Percentiles rank a stretch among this genome's conserved stretches.
Conservation (phyloP, 176 grass and related monocot genomes). For the Juncus effusus region DNA sequence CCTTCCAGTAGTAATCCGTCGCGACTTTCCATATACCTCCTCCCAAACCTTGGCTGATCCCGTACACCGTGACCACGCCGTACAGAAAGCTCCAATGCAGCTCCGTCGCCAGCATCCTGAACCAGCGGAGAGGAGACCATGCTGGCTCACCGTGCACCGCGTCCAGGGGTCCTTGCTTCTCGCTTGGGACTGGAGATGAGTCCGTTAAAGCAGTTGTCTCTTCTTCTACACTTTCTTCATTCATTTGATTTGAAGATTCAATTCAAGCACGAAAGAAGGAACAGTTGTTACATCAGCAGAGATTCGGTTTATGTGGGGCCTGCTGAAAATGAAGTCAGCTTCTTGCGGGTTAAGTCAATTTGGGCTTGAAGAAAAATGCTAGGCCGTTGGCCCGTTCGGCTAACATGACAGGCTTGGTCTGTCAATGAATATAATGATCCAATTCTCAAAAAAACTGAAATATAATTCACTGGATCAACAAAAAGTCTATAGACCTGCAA, state of each 20-base stretch:
- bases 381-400: too few relatives aligned
- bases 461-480: too few relatives aligned
- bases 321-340: too few relatives aligned
- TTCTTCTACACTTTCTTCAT: conserved; percentile 13
- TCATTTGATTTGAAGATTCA: conserved; percentile 11
- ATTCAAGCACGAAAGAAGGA: too few relatives aligned
- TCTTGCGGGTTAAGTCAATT: too few relatives aligned
- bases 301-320: too few relatives aligned
- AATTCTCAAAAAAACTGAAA: too few relatives aligned
- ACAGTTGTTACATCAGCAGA: too few relatives aligned
- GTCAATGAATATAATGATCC: too few relatives aligned
- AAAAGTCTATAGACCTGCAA: too few relatives aligned
- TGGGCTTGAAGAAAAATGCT: too few relatives aligned
- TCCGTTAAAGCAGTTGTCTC: conserved; percentile 1
- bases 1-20: conserved; percentile 94
- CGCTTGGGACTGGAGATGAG: background rate
- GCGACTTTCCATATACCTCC: conserved; percentile 61
- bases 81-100: conserved; percentile 91
- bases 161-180: background rate
- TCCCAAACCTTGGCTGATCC: conserved; percentile 71
- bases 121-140: conserved; percentile 50
- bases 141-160: background rate
- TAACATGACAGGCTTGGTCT: too few relatives aligned
- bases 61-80: conserved; percentile 51
- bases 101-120: conserved; percentile 69